Conservation (phyloP, 441 rosid genomes). For the Populus hybrid region DNA sequence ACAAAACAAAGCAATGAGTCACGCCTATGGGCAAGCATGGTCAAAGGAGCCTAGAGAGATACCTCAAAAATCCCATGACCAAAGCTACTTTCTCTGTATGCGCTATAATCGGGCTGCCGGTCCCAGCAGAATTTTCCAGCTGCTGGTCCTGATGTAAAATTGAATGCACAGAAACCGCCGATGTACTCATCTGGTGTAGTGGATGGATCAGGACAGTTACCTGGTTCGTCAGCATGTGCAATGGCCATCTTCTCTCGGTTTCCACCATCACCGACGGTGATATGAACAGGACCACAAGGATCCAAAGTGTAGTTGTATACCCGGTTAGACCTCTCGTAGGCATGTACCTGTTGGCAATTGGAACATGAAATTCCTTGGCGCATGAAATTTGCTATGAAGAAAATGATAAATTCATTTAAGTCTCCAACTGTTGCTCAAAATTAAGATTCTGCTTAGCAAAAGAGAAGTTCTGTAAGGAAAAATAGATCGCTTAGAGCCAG, state of each 20-base stretch:
- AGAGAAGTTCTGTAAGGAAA: too few species aligned
- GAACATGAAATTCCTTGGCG: neutral
- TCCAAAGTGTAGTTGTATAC: slow-evolving; percentile 73
- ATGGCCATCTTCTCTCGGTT: slow-evolving; percentile 60
- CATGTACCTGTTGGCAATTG: slow-evolving; percentile 58
- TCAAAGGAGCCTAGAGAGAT: neutral
- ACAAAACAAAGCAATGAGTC: neutral
- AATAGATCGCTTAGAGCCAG: neutral
- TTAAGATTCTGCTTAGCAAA: too few species aligned
- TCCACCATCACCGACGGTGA: slow-evolving; percentile 75
- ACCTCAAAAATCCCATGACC: slow-evolving; percentile 89
- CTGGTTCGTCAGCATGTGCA: slow-evolving; percentile 73
- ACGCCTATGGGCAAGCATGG: neutral
- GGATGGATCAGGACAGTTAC: slow-evolving; percentile 64
- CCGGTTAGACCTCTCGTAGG: slow-evolving; percentile 88
- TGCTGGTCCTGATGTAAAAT: slow-evolving; percentile 65
- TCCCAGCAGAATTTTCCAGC: slow-evolving; percentile 63
- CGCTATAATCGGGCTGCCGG: slow-evolving; percentile 78
- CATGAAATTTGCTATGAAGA: neutral
- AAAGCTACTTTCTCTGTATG: slow-evolving; percentile 85
- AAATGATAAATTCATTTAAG: too few species aligned
- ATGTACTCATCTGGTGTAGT: slow-evolving; percentile 34
- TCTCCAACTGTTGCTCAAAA: neutral
- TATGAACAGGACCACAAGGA: slow-evolving; percentile 78
- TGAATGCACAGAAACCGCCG: slow-evolving; percentile 57